Percentiles rank a stretch among this genome's conserved stretches.
Conservation (phyloP, 140 eudicot species). For the Senecio squalidus region DNA sequence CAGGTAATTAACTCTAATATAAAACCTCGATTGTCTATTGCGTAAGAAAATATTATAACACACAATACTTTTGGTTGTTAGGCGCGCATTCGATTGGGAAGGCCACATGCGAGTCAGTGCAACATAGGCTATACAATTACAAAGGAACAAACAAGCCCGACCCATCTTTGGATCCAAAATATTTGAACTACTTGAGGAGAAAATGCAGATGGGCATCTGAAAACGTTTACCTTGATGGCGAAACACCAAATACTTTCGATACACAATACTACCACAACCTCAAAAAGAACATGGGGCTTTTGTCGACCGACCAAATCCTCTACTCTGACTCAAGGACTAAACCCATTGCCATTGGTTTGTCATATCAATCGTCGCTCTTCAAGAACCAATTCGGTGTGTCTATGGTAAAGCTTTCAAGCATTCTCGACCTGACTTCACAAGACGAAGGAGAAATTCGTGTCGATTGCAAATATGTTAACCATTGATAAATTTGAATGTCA, state of each 20-base stretch:
- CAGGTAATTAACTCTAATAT: conserved; percentile 32
- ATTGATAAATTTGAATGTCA: conserved; percentile 2
- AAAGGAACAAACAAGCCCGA: conserved; percentile 70
- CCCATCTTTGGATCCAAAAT: conserved; percentile 49
- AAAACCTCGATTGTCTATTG: not conserved
- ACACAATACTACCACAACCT: conserved; percentile 64
- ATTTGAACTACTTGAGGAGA: conserved; percentile 69
- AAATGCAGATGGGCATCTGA: conserved; percentile 85
- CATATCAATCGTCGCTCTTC: conserved; percentile 41
- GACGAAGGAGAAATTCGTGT: conserved; percentile 58
- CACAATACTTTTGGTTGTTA: not conserved
- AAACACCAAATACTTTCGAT: conserved; percentile 59
- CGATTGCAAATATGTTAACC: conserved; percentile 53
- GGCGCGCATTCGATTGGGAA: conserved; percentile 89
- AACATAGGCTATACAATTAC: conserved; percentile 59
- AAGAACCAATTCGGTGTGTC: conserved; percentile 59
- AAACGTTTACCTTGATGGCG: conserved; percentile 63
- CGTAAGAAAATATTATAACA: not conserved
- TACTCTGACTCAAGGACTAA: conserved; percentile 67
- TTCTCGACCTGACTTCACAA: conserved; percentile 32
- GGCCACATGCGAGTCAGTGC: conserved; percentile 59
- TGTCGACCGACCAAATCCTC: conserved; percentile 62
- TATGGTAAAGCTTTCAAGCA: conserved; percentile 75
- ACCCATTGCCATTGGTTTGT: conserved; percentile 45
- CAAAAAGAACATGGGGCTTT: conserved; percentile 66